Conservation (phyloP, 2,329 filamentous ascomycete genomes). For the Ophiostoma montium region DNA sequence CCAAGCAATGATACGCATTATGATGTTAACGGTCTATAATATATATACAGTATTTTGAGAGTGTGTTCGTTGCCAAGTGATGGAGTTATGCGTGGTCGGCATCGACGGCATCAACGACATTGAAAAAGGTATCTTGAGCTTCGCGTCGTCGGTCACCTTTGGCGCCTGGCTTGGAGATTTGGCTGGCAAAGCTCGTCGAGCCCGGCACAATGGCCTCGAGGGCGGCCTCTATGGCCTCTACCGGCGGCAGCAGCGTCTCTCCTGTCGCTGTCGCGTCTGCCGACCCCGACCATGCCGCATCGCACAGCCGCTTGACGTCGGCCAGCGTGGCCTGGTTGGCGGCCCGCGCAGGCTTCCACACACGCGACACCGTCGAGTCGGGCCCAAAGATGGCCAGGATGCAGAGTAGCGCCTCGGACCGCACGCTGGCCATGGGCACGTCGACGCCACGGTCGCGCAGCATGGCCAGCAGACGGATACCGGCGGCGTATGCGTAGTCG, state of each 20-base stretch:
- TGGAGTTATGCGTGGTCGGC: too few relatives aligned
- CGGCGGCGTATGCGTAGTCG: slow-evolving; percentile 19
- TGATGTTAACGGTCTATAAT: too few relatives aligned
- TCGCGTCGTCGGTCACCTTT: neutral
- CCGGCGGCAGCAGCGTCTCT: slow-evolving; percentile 17
- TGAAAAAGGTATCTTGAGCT: slow-evolving; percentile 3
- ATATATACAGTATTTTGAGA: neutral
- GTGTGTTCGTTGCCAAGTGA: too few relatives aligned
- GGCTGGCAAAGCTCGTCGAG: slow-evolving; percentile 4
- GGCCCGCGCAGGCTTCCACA: slow-evolving; percentile 11
- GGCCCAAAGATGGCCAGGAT: slow-evolving; percentile 23
- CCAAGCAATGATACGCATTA: neutral
- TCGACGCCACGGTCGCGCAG: slow-evolving; percentile 21
- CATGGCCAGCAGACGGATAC: slow-evolving; percentile 21
- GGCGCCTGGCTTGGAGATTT: slow-evolving; percentile 7
- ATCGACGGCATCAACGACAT: neutral
- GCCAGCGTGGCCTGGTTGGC: slow-evolving; percentile 17
- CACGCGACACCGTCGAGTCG: slow-evolving; percentile 12
- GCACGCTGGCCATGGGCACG: slow-evolving; percentile 14
- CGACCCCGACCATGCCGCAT: slow-evolving; percentile 24
- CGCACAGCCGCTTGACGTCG: slow-evolving; percentile 23
- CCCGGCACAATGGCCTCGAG: slow-evolving; percentile 15
- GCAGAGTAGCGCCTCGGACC: slow-evolving; percentile 17
- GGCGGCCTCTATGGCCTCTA: slow-evolving; percentile 16
- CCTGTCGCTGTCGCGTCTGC: too few relatives aligned